Conservation (phyloP, 208 protist genomes). For the Leishmania gerbilli region DNA sequence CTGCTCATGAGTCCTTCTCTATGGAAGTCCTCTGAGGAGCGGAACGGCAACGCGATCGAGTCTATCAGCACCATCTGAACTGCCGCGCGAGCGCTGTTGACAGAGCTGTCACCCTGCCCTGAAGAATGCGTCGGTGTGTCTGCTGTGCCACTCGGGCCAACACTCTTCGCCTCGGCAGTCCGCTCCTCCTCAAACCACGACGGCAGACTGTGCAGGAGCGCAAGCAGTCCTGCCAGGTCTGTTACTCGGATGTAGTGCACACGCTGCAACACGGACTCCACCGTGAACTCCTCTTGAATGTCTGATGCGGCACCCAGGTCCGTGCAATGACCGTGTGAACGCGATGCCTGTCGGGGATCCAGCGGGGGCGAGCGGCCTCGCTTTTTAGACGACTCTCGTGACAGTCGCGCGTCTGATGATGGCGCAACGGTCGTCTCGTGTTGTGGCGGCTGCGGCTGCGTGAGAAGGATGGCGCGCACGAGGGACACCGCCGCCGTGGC, state of each 20-base stretch:
- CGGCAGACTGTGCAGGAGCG: slow-evolving; percentile 48
- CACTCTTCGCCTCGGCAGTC: not conserved
- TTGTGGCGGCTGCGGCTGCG: not conserved
- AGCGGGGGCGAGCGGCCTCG: not conserved
- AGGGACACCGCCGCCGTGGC: slow-evolving; percentile 58
- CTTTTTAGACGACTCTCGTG: not conserved
- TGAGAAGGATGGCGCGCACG: slow-evolving; percentile 17
- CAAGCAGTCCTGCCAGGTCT: slow-evolving; percentile 57
- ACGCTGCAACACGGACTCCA: slow-evolving; percentile 60
- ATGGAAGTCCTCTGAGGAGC: slow-evolving; percentile 25
- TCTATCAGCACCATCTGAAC: slow-evolving; percentile 85
- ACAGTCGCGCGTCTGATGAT: not conserved
- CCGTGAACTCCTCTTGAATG: slow-evolving; percentile 17
- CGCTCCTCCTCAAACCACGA: slow-evolving; percentile 8
- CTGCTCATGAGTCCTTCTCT: not conserved
- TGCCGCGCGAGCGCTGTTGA: not conserved
- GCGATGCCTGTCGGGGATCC: not conserved
- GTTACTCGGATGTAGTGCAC: slow-evolving; percentile 74
- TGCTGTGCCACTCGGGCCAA: not conserved
- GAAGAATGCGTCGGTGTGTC: not conserved
- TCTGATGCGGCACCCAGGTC: not conserved
- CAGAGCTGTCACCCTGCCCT: too few relatives aligned
- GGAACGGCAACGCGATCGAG: slow-evolving; percentile 88
- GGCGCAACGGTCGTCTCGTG: not conserved
- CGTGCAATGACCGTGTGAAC: too few relatives aligned